phyloP scores from a whole-genome alignment of 768 basidiomycete genomes.

The Gautieria morchelliformis region DNA sequence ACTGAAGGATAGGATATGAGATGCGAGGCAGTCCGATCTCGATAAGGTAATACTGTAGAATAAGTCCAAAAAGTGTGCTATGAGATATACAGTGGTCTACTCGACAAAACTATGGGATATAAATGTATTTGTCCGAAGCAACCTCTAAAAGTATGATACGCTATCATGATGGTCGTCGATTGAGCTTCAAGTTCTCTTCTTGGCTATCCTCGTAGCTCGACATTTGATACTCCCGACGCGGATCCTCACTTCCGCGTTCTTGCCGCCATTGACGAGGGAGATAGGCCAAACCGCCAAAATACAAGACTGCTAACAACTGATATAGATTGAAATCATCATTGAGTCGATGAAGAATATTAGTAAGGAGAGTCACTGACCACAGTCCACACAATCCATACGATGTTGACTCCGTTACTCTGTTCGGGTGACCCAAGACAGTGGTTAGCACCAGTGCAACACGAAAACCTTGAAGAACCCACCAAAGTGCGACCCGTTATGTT shows the following conservation, averaged over 20 bases:
- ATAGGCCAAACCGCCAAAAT: slow-evolving; percentile 30
- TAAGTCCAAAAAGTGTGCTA: too few relatives aligned
- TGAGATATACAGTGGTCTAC: not conserved
- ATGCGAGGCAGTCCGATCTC: too few relatives aligned
- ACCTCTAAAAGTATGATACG: too few relatives aligned
- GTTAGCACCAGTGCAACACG: not conserved
- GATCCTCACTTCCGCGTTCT: slow-evolving; percentile 20
- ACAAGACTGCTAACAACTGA: slow-evolving; percentile 35
- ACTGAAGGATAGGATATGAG: too few relatives aligned
- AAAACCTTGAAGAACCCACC: slow-evolving; percentile 1
- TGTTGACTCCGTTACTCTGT: slow-evolving; percentile 24
- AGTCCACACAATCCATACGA: slow-evolving; percentile 40
- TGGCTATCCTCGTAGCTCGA: not conserved
- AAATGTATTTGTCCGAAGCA: not conserved
- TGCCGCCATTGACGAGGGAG: slow-evolving; percentile 37
- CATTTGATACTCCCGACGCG: not conserved
- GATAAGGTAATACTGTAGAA: too few relatives aligned
- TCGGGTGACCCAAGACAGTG: not conserved
- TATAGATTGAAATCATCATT: not conserved
- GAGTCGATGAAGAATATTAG: not conserved
- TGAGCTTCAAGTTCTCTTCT: not conserved
- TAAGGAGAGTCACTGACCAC: slow-evolving; percentile 27
- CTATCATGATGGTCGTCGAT: not conserved
- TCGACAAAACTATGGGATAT: not conserved
- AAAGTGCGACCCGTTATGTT: slow-evolving; percentile 33